Conservation (phyloP, 441 rosid genomes). For the Populus trichocarpa region DNA sequence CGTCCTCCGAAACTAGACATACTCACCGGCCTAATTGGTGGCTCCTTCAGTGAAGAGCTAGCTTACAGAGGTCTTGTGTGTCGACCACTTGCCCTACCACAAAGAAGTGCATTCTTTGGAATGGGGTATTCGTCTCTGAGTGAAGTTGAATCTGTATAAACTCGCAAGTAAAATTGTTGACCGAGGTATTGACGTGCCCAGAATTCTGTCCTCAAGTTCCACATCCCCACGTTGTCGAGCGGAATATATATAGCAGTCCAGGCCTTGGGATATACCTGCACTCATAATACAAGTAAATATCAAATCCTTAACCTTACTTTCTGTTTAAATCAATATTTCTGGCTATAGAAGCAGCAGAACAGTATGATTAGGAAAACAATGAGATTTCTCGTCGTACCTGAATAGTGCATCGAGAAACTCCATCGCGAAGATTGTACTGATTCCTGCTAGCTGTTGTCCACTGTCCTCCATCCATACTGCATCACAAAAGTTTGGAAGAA, state of each 20-base stretch:
- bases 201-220: slow-evolving; percentile 88
- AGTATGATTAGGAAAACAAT: neutral
- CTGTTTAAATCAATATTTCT: neutral
- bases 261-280: slow-evolving; percentile 85
- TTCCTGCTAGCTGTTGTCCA: slow-evolving; percentile 73
- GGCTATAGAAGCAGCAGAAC: neutral
- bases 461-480: slow-evolving; percentile 93
- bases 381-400: slow-evolving; percentile 49
- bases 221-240: slow-evolving; percentile 94
- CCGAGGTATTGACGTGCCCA: slow-evolving; percentile 95
- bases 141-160: slow-evolving; percentile 65
- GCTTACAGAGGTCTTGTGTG: slow-evolving; percentile 67
- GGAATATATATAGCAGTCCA: slow-evolving; percentile 91
- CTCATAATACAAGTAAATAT: neutral
- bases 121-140: slow-evolving; percentile 86
- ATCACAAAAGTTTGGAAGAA: slow-evolving; percentile 9
- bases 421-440: slow-evolving; percentile 84
- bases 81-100: slow-evolving; percentile 77
- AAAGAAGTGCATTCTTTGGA: slow-evolving; percentile 82
- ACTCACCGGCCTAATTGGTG: neutral
- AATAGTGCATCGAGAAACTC: slow-evolving; percentile 58
- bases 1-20: slow-evolving; percentile 8
- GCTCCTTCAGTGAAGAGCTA: neutral
- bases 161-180: slow-evolving; percentile 84
- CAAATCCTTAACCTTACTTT: neutral